A percentile compares a stretch with the other conserved stretches of the same genome.
Conservation (phyloP, 306 rosid genomes). For the Casuarina cunninghamiana region DNA sequence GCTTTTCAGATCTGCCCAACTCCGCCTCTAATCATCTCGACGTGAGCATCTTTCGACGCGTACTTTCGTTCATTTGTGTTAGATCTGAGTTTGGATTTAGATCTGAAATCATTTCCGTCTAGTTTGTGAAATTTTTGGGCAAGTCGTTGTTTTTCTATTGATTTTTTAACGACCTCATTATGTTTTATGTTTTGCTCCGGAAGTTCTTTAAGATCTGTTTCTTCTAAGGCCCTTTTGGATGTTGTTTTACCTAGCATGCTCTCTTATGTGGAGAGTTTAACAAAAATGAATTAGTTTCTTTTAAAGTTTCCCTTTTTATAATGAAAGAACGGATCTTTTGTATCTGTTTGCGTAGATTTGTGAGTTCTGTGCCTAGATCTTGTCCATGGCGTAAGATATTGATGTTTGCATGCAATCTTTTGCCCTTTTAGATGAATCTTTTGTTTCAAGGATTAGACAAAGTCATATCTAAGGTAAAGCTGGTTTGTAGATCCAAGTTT, state of each 20-base stretch:
- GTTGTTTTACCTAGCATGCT: not conserved
- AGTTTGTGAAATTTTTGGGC: not conserved
- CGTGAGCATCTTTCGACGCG: constrained; percentile 4
- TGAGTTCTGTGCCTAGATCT: not conserved
- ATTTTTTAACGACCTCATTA: too few relatives aligned
- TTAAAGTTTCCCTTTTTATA: not conserved
- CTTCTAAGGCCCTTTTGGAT: not conserved
- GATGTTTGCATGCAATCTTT: not conserved
- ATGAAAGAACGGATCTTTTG: not conserved
- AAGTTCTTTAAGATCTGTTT: not conserved
- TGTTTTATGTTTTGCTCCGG: not conserved
- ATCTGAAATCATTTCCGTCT: constrained; percentile 4
- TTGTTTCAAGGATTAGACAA: not conserved
- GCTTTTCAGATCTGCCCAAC: constrained; percentile 41
- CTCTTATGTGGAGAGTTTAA: not conserved
- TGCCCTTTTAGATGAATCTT: not conserved
- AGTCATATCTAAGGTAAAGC: not conserved
- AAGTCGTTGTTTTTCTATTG: not conserved
- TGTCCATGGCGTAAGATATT: not conserved
- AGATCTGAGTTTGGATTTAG: too few relatives aligned
- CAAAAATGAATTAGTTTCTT: not conserved
- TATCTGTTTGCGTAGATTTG: too few relatives aligned
- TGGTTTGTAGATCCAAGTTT: not conserved
- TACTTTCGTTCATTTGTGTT: not conserved
- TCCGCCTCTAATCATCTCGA: constrained; percentile 14